Evolutionary conservation across 169 alveolate species (phyloP), one percentile per base, ranked within the genome.

Genomic region (Ichthyophthirius multifiliis): DNA sequence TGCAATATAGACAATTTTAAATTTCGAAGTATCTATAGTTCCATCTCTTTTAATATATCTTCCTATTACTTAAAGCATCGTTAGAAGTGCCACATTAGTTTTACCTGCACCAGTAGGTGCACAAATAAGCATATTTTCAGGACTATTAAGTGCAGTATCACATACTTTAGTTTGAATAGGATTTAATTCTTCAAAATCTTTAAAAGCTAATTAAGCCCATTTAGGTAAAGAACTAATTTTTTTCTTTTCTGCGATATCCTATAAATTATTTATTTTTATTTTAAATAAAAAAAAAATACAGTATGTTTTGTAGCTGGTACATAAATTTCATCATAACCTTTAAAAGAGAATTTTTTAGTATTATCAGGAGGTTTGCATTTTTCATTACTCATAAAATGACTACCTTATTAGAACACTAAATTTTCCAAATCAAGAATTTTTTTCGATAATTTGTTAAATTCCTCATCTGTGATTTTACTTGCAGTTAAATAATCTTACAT

Each of bases 51-150:
- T 65, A 30, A 87, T 76, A 76, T 90, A 89, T 85, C 55, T 86
- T 44, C 90, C 86, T 27, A 98, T 83, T 77, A 95, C 98, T 80
- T 98, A 95, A 65, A 99, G 89, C 43, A 99, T 98, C 55, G 99
- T 93, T 73, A 99, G 92, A 85, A 99, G 86, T 64, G 99, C 99
- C 64, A 99, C 98, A 89, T 99, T 99, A 6, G 99, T 99, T 93
- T 99, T 99, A 18, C 99, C 99, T 6, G 99, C 99, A 9, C 99
- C 99, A 2, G 99, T 99, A 9, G 99, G 99, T 20, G 99, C 99
- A 82, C 99, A 98, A 6, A 99, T 95, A 43, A 99, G 88, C 95
- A 99, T 67, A 90, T 99, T 99, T 81, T 98, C 99, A 77, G 96
- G 96, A 48, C 94, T 95, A 30, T 89, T 89, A 79, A 97, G 96